phyloP scores from a whole-genome alignment of 768 basidiomycete species.

The Termitomyces sp. region DNA sequence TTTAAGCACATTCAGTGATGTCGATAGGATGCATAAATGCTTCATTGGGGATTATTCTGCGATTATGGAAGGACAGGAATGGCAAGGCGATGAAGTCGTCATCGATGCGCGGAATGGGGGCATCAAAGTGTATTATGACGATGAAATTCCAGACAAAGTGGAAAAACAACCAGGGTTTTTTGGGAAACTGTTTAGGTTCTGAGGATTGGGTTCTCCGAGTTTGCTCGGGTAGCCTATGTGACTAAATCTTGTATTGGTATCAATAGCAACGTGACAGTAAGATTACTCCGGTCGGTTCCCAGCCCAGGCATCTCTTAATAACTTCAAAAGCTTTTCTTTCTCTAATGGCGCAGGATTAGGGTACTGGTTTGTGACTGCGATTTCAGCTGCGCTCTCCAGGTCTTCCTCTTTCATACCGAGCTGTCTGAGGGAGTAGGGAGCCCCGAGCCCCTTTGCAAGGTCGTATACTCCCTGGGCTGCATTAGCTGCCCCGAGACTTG shows the following conservation, averaged over 20 bases:
- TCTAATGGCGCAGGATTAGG: conserved; percentile 34
- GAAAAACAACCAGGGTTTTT: conserved; percentile 16
- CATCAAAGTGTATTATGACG: conserved; percentile 29
- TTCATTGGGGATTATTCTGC: conserved; percentile 31
- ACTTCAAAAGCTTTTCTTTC: conserved; percentile 21
- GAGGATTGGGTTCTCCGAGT: background rate
- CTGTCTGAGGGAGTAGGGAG: conserved; percentile 27
- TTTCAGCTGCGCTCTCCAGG: conserved; percentile 30
- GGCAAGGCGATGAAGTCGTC: conserved; percentile 31
- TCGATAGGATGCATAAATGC: conserved; percentile 22
- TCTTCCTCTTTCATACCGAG: conserved; percentile 37
- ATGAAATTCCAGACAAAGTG: conserved; percentile 20
- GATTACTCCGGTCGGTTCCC: conserved; percentile 22
- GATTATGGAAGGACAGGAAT: conserved; percentile 16
- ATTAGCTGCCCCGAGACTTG: conserved; percentile 18
- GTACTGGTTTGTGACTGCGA: conserved; percentile 31
- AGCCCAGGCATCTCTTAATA: conserved; percentile 25
- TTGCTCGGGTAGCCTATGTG: background rate
- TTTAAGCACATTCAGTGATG: conserved; percentile 26
- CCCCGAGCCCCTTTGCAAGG: conserved; percentile 21
- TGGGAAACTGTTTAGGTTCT: conserved; percentile 21
- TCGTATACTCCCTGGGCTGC: conserved; percentile 20
- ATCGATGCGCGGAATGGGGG: conserved; percentile 29
- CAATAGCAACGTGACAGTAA: background rate
- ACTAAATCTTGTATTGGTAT: background rate